Evolutionary conservation across 2,329 filamentous ascomycete species (phyloP).

Genomic region (Fusarium anguioides): DNA sequence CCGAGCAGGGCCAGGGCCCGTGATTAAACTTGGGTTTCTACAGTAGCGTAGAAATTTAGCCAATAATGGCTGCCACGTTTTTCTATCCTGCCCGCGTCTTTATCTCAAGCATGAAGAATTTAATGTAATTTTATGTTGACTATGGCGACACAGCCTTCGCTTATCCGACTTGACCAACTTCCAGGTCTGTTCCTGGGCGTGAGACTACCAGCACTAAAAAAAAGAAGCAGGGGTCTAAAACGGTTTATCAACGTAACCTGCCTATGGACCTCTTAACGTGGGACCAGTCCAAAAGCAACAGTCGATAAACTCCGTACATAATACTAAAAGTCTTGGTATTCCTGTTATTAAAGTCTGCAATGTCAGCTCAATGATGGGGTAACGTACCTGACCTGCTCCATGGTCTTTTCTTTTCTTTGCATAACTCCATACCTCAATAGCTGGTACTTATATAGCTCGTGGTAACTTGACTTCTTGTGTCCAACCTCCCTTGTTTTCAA

Average conservation of each 20-base stretch:
- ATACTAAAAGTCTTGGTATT: constrained; percentile 16
- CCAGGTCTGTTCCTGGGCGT: background rate
- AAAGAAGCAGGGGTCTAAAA: background rate
- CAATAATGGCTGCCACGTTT: constrained; percentile 12
- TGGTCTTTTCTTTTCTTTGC: background rate
- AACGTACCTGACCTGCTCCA: too few relatives aligned
- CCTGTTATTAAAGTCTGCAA: background rate
- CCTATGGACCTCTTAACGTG: background rate
- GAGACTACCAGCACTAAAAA: background rate
- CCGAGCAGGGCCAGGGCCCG: background rate
- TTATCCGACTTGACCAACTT: background rate
- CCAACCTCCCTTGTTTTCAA: background rate
- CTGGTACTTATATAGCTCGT: background rate
- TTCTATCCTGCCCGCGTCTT: background rate
- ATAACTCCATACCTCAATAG: background rate
- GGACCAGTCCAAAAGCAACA: too few relatives aligned
- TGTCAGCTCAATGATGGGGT: background rate
- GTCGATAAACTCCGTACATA: background rate
- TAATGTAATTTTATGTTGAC: background rate
- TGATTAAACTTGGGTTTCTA: constrained; percentile 22
- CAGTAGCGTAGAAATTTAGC: constrained; percentile 10
- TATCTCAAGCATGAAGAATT: background rate
- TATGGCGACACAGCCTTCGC: background rate
- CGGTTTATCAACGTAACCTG: background rate
- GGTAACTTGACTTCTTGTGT: background rate